A percentile compares a stretch with the other conserved stretches of the same genome.
Evolutionary conservation across 768 basidiomycete genomes (phyloP).

Genomic region (Amanita inopinata): DNA sequence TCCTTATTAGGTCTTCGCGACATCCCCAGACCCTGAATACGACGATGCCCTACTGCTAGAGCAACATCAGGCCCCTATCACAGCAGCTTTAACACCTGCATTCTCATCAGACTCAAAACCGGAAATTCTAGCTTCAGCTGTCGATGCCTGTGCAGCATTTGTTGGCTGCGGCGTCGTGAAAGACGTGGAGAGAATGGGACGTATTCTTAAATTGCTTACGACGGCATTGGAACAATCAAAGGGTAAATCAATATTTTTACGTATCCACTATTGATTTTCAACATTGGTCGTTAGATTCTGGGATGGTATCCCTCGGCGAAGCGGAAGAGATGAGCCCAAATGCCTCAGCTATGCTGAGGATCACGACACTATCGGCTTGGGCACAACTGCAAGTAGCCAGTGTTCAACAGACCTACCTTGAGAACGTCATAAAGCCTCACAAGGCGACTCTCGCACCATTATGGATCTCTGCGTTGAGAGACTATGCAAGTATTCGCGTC

Average conservation of each 20-base stretch:
- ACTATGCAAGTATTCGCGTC: conserved; percentile 85
- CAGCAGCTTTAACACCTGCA: conserved; percentile 92
- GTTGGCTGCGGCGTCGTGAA: conserved; percentile 93
- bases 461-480: conserved; percentile 84
- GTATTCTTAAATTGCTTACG: conserved; percentile 83
- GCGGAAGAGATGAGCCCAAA: conserved; percentile 85
- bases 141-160: conserved; percentile 90
- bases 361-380: conserved; percentile 92
- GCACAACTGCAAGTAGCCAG: conserved; percentile 83
- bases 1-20: conserved; percentile 66
- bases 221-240: conserved; percentile 84
- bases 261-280: not conserved
- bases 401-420: conserved; percentile 61
- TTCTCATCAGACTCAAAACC: conserved; percentile 94
- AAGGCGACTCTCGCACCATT: conserved; percentile 62
- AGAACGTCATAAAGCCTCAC: conserved; percentile 76
- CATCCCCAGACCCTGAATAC: conserved; percentile 86
- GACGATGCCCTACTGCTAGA: conserved; percentile 85
- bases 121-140: conserved; percentile 86
- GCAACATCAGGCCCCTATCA: conserved; percentile 97
- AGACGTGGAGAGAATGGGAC: conserved; percentile 85
- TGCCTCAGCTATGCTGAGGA: conserved; percentile 88
- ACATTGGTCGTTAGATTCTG: conserved; percentile 46
- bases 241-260: conserved; percentile 33
- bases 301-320: conserved; percentile 79